Evolutionary conservation across 2,329 filamentous ascomycete species (phyloP), one percentile per base, ranked within the genome.

Genomic region (Penicillium sclerotigenum): DNA sequence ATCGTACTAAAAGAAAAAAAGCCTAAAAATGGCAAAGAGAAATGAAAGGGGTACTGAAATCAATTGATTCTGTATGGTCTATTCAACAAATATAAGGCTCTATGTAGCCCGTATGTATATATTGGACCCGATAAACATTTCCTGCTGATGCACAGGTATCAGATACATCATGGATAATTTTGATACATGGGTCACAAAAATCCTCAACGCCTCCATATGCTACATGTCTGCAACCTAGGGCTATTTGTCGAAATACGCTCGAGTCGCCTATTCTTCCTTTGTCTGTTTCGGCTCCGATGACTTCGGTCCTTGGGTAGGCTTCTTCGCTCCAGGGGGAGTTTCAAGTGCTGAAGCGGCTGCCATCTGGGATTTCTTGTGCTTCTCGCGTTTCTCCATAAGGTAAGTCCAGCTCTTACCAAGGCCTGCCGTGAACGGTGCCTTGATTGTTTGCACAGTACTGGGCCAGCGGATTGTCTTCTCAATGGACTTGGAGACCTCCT

Each of bases 391-490:
- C 72, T 97, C 94, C 41, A 82, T 79, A 52, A 95, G 67, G 71
- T 99, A 99, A 59, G 86, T 83, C 78, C 83, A 82, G 6, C 87
- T 87, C 66, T 87, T 84, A 7, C 78, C 70, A 16, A 89, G 71
- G 0, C 94, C 95, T 0, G 89, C 87, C 2, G 91, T 97, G 42
- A 97, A 73, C 1, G 89, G 72, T 2, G 91, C 87, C 76, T 99
- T 99, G 59, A 93, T 71, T 52, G 87, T 94, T 75, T 99, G 93
- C 5, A 86, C 86, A 2, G 90, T 91, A 67, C 91, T 94, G 0
- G 94, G 92, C 94, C 94, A 97, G 54, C 85, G 84, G 65, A 97
- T 90, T 0, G 95, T 97, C 70, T 89, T 88, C 69, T 86, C 88
- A 68, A 99, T 92, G 38, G 91, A 88, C 36, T 81, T 80, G 33